Base-by-base conservation (phyloP, 2,329 filamentous ascomycete species). In the Stachybotrys elegans region DNA sequence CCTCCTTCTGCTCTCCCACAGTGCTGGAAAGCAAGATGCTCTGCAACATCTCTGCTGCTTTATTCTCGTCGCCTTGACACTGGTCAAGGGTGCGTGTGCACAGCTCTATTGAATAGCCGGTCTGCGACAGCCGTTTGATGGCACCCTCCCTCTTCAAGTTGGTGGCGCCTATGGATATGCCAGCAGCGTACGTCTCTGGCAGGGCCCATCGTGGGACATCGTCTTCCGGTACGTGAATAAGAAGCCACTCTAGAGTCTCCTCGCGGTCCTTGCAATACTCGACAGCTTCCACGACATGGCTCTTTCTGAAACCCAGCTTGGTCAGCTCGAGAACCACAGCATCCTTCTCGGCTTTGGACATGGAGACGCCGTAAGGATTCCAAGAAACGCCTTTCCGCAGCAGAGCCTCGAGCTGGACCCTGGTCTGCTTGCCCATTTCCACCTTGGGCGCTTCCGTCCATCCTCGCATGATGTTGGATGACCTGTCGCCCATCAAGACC, bases 141-240 rank as follows among this genome's bases (percentile, higher is more conserved):
- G 86, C 85, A 4, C 81, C 84, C 61, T 97, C 91, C 53, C 82
- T 80, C 59, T 82, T 87, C 48, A 96, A 64, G 60, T 96, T 86
- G 6, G 83, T 86, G 41, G 86, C 86, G 1, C 84, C 92, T 51
- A 98, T 83, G 36, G 84, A 89, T 21, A 97, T 84, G 19, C 93
- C 93, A 22, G 91, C 92, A 11, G 87, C 83, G 62, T 98, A 98
- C 48, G 84, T 87, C 65, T 94, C 91, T 0, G 93, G 93, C 34
- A 98, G 70, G 54, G 88, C 88, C 90, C 92, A 97, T 6, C 79
- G 73, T 1, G 93, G 93, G n/a, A 97, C 70, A 57, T 97, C 93
- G 60, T 98, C 93, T 60, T 98, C 93, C 1, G 93, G 93, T 3
- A 98, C 90, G 65, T 98, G 92, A 42, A 97, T 91, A 40, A 98